A percentile compares a stretch with the other conserved stretches of the same genome.
Conservation (phyloP, 1,284 basidiomycete species). For the Cutaneotrichosporon sp. region DNA sequence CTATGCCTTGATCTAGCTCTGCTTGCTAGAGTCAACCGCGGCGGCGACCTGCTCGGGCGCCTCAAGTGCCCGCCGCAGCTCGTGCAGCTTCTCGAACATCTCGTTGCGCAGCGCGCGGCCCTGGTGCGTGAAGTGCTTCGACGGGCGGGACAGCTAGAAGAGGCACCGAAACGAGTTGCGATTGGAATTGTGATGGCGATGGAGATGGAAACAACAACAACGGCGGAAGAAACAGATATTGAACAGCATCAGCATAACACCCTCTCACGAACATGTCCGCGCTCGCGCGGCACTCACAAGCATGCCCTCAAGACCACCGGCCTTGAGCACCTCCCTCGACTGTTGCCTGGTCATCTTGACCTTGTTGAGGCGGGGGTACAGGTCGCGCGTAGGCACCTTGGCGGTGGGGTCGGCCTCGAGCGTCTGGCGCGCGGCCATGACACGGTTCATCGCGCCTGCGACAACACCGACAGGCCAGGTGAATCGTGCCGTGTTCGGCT, state of each 20-base stretch:
- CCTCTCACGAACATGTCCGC: neutral
- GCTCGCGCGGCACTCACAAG: constrained; percentile 37
- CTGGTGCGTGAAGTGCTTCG: constrained; percentile 43
- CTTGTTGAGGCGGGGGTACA: constrained; percentile 30
- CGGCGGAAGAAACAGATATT: too few relatives aligned
- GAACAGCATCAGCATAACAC: neutral
- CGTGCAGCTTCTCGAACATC: constrained; percentile 45
- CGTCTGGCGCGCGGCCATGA: constrained; percentile 2
- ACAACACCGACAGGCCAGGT: constrained; percentile 40
- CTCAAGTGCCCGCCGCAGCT: constrained; percentile 10
- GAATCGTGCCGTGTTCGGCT: constrained; percentile 71
- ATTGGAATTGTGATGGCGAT: too few relatives aligned
- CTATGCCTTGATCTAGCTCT: neutral
- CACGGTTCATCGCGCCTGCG: constrained; percentile 17
- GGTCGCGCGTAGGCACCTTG: neutral
- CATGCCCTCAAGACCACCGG: constrained; percentile 51
- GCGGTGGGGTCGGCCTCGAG: neutral
- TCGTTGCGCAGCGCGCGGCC: constrained; percentile 44
- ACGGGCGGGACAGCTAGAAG: constrained; percentile 43
- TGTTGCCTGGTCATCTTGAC: constrained; percentile 45
- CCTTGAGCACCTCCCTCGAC: constrained; percentile 46
- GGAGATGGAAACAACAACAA: neutral
- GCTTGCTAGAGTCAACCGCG: neutral
- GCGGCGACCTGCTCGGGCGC: constrained; percentile 2
- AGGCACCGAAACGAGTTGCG: neutral